Percentiles rank a stretch among this genome's conserved stretches.
Conservation (phyloP, 2,329 filamentous ascomycete genomes). For the Trichoderma breve region DNA sequence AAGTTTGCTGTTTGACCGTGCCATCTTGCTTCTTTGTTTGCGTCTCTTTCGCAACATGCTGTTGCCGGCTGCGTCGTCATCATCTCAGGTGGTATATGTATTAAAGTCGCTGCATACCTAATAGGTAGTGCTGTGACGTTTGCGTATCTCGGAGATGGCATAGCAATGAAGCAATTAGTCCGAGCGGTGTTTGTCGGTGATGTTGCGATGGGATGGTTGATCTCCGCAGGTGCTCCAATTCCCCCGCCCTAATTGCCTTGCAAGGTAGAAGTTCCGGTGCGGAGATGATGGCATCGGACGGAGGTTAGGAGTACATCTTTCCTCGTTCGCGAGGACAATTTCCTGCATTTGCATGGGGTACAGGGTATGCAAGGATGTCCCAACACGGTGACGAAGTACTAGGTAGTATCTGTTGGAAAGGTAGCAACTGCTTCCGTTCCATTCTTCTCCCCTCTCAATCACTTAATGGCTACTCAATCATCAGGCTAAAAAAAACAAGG, state of each 20-base stretch:
- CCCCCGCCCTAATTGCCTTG: background rate
- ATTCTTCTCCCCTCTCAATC: background rate
- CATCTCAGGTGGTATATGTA: no score
- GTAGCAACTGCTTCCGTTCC: background rate
- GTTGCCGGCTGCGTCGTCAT: no score
- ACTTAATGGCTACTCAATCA: background rate
- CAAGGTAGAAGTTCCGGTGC: background rate
- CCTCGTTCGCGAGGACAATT: background rate
- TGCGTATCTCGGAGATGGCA: background rate
- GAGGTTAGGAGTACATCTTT: background rate
- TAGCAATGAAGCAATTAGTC: background rate
- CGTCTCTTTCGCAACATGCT: background rate
- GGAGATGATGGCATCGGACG: background rate
- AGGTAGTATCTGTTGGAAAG: background rate
- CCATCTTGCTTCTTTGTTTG: background rate
- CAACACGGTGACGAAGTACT: background rate
- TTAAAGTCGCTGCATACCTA: no score
- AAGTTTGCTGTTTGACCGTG: background rate
- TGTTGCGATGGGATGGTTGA: background rate
- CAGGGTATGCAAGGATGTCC: background rate
- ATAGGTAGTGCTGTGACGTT: background rate
- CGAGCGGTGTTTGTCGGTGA: background rate
- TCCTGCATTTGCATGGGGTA: background rate
- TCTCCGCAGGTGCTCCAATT: background rate
- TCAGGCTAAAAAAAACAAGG: no score